A percentile compares a stretch with the other conserved stretches of the same genome.
These are phyloP conservation scores for Mucor mucedo DNA, from an alignment of 371 early-diverging fungal genomes.

Conservation along the genomic window DNA sequence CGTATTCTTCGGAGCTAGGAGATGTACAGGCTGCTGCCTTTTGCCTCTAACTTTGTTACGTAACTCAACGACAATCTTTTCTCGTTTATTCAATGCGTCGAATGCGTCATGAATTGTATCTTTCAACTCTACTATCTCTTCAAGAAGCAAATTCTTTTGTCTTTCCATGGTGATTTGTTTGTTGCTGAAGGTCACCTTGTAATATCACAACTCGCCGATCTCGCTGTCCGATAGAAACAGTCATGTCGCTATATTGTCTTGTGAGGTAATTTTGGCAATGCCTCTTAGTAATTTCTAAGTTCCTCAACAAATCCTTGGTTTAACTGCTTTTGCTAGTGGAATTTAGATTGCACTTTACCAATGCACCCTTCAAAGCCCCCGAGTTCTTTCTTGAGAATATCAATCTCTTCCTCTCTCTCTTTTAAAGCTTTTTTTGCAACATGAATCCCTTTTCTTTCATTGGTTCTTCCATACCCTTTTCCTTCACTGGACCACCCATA, in stretches of 20 bases:
- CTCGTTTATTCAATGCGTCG: conserved; percentile 30
- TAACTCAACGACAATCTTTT: conserved; percentile 20
- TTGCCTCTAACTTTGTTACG: not conserved
- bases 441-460: not conserved
- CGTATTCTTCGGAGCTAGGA: too few species aligned
- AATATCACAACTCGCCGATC: conserved; percentile 45
- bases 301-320: conserved; percentile 23
- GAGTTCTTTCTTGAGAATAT: conserved; percentile 21
- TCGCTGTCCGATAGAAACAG: conserved; percentile 37
- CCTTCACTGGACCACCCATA: conserved; percentile 8
- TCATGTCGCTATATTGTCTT: conserved; percentile 35
- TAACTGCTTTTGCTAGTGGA: conserved; percentile 25
- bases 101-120: conserved; percentile 11
- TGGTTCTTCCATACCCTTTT: too few species aligned
- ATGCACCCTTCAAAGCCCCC: conserved; percentile 28
- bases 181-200: conserved; percentile 40
- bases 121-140: conserved; percentile 44
- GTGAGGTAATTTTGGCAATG: conserved; percentile 31
- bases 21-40: not conserved
- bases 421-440: conserved; percentile 9
- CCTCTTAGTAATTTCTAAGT: conserved; percentile 11
- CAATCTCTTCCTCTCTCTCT: too few species aligned
- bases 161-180: conserved; percentile 41
- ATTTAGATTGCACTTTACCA: not conserved
- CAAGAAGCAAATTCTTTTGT: conserved; percentile 35